Evolutionary conservation across 805 yeast species (phyloP), one percentile per base, ranked within the genome.

Genomic region (Candida cerambycidarum): DNA sequence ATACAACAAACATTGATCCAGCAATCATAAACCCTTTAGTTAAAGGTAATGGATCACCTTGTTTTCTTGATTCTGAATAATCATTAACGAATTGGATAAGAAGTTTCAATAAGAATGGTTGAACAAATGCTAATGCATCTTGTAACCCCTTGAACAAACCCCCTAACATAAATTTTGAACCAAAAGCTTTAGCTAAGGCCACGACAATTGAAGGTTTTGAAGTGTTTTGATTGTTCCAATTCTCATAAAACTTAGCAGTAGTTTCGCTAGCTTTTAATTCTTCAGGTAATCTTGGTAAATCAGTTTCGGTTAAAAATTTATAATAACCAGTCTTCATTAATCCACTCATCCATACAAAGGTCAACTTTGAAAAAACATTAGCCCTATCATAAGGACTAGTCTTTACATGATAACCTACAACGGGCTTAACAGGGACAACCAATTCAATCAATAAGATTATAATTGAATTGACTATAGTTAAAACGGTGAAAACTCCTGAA

Each of bases 331-430:
- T 78, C 51, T 68, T 77, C 83, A 93, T 88, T 55, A 93, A 67
- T 1, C 77, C 80, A 15, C 89, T 81, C 95, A 93, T 88, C 98
- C 99, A 93, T 19, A 82, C 67, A 61, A 93, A 92, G 0, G 95
- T 83, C 39, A 92, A 68, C 40, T 78, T 71, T 2, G 95, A 83
- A 49, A 92, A 79, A 12, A 89, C 67, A 58, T 90, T 82, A 10
- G 89, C 86, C 42, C 59, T 61, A 30, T 79, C 83, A 32, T 69
- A 64, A 1, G 83, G 85, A 33, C 70, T 52, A 13, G 38, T 12
- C 45, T 46, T 45, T 5, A 39, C 38, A 45, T 47, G 42, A 45
- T 52, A 37, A 49, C 71, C 51, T 48, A 46, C 15, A 42, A 65
- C 43, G 36, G 65, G 50, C 35, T 53, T 50, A 17, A 64, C 57